Base-by-base conservation (phyloP, 305 asterid genomes). In the Monarda citriodora region DNA sequence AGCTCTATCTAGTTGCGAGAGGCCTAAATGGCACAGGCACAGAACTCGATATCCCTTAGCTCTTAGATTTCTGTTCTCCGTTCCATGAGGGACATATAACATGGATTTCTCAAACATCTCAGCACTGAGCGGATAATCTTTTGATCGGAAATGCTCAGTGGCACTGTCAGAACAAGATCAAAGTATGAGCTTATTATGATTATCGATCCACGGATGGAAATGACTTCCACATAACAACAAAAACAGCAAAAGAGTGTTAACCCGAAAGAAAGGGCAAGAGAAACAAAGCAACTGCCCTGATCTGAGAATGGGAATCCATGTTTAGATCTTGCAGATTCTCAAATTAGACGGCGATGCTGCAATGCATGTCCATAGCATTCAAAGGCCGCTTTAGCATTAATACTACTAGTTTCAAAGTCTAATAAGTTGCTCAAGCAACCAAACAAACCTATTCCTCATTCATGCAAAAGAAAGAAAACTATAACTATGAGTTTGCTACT, bases 21-120 rank as follows among this genome's bases (percentile, higher is more conserved):
- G 84, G 74, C 87, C 95, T 25, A 93, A 71, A 77, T 87, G 73
- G 82, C 97, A 93, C 73, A 93, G 92, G 76, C 96, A 85, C 64
- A 93, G 79, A 60, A 87, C 91, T 73, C 96, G 79, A 66, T 77
- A 89, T 52, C 99, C 99, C 80, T 93, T 93, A 37, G 99, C 96
- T 76, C 81, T 79, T 60, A 90, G 82, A 63, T 74, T 79, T 84
- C 85, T 81, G 71, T 71, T 87, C 75, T 93, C 96, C 60, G 85
- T 71, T 75, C 91, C 89, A 42, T 78, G 80, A 65, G 96, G 95
- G 26, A 77, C 80, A 77, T 87, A 89, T 32, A 93, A 87, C 92
- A 93, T 68, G 26, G 96, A 81, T 63, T 89, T 89, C 64, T 93
- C 99, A 76, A 85, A 93, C 79, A 93, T 71, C 75, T 82, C 96